These are phyloP conservation scores for Meripilus lineatus DNA, from an alignment of 1,284 basidiomycete genomes.

Conservation along the genomic window DNA sequence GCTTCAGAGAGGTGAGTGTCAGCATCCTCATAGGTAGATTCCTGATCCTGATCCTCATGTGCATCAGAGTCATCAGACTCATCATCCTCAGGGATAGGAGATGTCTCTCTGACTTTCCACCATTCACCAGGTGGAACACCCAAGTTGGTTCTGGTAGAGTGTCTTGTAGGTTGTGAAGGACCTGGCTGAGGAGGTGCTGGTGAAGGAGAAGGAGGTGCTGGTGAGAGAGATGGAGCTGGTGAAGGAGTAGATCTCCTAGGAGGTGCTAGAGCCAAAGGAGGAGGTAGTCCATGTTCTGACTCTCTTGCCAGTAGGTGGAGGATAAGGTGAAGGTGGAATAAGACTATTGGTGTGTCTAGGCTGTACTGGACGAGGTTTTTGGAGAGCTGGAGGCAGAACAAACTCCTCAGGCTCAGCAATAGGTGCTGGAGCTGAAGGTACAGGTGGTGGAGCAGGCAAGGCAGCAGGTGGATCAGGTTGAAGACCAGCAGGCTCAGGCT, in stretches of 20 bases:
- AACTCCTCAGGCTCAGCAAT: constrained; percentile 7
- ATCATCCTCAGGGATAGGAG: not conserved
- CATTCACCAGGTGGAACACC: not conserved
- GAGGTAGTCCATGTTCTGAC: too few relatives aligned
- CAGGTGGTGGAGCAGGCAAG: not conserved
- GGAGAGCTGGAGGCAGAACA: not conserved
- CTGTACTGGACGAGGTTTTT: not conserved
- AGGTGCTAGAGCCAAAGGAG: not conserved
- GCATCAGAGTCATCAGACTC: not conserved
- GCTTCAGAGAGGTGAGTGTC: too few relatives aligned
- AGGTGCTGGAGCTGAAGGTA: constrained; percentile 3
- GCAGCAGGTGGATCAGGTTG: constrained; percentile 3
- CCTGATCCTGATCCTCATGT: not conserved
- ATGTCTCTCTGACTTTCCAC: not conserved
- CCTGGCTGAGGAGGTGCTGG: too few relatives aligned
- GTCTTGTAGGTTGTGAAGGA: not conserved
- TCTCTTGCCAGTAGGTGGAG: too few relatives aligned
- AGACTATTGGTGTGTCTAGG: not conserved
- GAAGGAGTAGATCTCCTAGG: not conserved
- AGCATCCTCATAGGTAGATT: too few relatives aligned
- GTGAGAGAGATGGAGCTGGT: not conserved
- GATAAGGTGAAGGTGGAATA: not conserved
- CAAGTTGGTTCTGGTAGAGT: not conserved
- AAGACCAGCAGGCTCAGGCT: not conserved
- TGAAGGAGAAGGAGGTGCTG: not conserved